phyloP scores from a whole-genome alignment of 495 filamentous ascomycete genomes.

The Penicillium argentinense region DNA sequence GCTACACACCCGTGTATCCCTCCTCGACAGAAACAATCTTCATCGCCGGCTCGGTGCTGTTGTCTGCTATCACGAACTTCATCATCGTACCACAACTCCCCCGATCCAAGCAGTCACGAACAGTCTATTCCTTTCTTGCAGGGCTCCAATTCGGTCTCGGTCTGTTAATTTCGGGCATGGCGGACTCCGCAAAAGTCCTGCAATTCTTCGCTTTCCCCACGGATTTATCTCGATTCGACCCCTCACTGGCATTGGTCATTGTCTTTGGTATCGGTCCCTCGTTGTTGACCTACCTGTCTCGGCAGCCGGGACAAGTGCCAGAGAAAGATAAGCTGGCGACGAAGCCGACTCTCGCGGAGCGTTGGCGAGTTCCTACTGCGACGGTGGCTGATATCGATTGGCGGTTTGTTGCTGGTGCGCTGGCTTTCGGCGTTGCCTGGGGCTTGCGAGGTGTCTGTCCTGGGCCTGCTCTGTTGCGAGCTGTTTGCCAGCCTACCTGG shows the following conservation, averaged over 20 bases:
- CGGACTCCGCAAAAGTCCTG: constrained; percentile 52
- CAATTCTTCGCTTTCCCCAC: constrained; percentile 52
- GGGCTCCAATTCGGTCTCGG: constrained; percentile 57
- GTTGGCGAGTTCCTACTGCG: constrained; percentile 46
- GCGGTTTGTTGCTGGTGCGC: constrained; percentile 52
- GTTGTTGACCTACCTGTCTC: constrained; percentile 32
- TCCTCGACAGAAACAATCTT: constrained; percentile 32
- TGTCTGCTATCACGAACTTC: constrained; percentile 37
- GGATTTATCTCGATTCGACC: constrained; percentile 48
- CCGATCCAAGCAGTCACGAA: constrained; percentile 27
- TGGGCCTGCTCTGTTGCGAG: constrained; percentile 51
- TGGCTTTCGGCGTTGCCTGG: constrained; percentile 56
- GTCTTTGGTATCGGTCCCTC: constrained; percentile 52
- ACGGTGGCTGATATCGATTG: constrained; percentile 53
- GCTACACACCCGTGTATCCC: constrained; percentile 51
- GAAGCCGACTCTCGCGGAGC: constrained; percentile 42
- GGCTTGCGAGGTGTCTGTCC: constrained; percentile 57
- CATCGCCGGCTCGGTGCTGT: constrained; percentile 29
- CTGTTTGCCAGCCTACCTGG: constrained; percentile 50
- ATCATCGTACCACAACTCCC: constrained; percentile 26
- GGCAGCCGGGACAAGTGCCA: constrained; percentile 29
- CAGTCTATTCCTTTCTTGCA: constrained; percentile 39
- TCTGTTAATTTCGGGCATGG: constrained; percentile 56
- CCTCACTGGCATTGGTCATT: constrained; percentile 51
- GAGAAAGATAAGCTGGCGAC: constrained; percentile 12